Evolutionary conservation across 192 early-diverging fungal species (phyloP).

Genomic region (Martensiomyces pterosporus): DNA sequence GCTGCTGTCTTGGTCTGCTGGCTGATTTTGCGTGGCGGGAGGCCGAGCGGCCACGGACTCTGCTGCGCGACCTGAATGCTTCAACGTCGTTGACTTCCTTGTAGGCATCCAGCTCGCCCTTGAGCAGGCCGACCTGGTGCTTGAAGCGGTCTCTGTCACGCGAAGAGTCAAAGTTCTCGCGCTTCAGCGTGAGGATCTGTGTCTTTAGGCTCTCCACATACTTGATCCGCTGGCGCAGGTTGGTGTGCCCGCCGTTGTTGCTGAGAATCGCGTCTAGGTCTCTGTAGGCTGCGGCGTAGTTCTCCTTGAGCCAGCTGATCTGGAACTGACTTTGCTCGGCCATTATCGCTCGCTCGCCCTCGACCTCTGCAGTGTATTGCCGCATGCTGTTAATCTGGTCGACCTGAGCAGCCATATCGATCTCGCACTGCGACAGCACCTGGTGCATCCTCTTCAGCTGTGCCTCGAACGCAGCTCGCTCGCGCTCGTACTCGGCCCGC

Average conservation of each 20-base stretch:
- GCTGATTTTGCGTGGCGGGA: neutral
- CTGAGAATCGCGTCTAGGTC: conserved; percentile 35
- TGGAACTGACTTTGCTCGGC: conserved; percentile 48
- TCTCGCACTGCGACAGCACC: conserved; percentile 40
- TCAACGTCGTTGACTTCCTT: conserved; percentile 44
- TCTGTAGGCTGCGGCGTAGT: conserved; percentile 39
- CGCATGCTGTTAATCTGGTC: conserved; percentile 24
- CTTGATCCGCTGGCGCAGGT: conserved; percentile 41
- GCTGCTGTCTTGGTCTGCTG: too few species aligned
- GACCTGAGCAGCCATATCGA: conserved; percentile 31
- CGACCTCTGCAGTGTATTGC: conserved; percentile 33
- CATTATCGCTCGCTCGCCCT: conserved; percentile 37
- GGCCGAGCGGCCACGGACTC: conserved; percentile 6
- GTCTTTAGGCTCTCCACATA: conserved; percentile 44
- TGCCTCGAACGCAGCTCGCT: conserved; percentile 11
- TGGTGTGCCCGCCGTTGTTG: conserved; percentile 32
- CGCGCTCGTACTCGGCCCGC: conserved; percentile 16
- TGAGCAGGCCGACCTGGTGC: conserved; percentile 19
- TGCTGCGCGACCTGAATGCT: conserved; percentile 6
- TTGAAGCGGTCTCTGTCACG: conserved; percentile 31
- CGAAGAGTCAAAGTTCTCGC: conserved; percentile 35
- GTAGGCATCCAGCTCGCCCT: conserved; percentile 45
- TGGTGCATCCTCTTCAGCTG: conserved; percentile 16
- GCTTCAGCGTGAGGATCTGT: conserved; percentile 39
- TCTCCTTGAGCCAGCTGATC: conserved; percentile 48